phyloP scores from a whole-genome alignment of 169 alveolate genomes.

The Plasmodium yoelii region DNA sequence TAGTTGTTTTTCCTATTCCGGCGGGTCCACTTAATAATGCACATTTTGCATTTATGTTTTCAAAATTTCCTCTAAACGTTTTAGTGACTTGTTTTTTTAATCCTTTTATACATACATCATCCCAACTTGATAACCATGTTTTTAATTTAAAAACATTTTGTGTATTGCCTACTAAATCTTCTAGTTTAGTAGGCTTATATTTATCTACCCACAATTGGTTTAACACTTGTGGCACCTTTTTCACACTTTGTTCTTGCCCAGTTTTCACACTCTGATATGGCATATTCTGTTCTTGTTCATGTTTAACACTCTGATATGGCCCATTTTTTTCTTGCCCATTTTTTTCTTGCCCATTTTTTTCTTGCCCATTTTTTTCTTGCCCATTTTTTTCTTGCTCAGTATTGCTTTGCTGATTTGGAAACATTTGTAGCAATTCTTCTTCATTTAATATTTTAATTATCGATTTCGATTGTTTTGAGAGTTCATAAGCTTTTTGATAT shows the following conservation, averaged over 20 bases:
- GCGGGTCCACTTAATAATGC: constrained; percentile 98
- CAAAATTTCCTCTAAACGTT: constrained; percentile 47
- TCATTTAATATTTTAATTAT: constrained; percentile 85
- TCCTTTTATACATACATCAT: constrained; percentile 91
- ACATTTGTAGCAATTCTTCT: constrained; percentile 83
- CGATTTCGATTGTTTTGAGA: constrained; percentile 72
- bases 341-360: not conserved
- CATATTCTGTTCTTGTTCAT: too few relatives aligned
- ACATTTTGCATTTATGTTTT: constrained; percentile 93
- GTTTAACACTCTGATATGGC: not conserved
- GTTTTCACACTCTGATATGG: too few relatives aligned
- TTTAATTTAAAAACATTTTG: constrained; percentile 88
- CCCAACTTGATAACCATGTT: constrained; percentile 96
- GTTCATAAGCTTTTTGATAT: constrained; percentile 89
- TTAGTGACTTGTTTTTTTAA: constrained; percentile 80
- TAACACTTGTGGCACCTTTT: not conserved
- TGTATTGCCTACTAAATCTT: constrained; percentile 95
- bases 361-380: not conserved
- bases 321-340: too few relatives aligned
- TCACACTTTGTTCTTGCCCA: not conserved
- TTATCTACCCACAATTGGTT: constrained; percentile 93
- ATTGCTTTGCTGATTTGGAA: constrained; percentile 41
- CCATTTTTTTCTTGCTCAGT: not conserved
- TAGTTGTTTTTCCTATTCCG: constrained; percentile 98
- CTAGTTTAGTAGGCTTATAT: constrained; percentile 93